These are phyloP conservation scores for Meyerozyma athensensis DNA, from an alignment of 1,139 yeast species.

Conservation along the genomic window DNA sequence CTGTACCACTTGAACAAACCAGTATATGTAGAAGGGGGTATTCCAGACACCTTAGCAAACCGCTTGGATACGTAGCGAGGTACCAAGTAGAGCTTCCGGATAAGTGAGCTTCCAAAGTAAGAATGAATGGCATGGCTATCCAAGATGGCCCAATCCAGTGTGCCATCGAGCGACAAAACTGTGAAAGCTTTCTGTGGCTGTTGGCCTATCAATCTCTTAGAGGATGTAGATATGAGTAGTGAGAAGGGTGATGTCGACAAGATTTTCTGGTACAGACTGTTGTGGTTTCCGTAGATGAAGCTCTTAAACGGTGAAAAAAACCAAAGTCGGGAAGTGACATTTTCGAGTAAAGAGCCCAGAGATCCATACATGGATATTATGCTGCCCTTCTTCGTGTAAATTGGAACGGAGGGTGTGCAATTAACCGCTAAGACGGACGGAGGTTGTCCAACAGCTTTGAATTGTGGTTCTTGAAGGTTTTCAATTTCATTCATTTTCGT, in stretches of 20 bases:
- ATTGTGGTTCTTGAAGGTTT: constrained; percentile 9
- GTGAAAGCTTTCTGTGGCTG: constrained; percentile 33
- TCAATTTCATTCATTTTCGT: not conserved
- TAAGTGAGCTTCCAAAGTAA: constrained; percentile 48
- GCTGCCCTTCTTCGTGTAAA: constrained; percentile 43
- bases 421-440: constrained; percentile 40
- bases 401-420: constrained; percentile 56
- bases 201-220: constrained; percentile 11
- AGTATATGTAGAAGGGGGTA: constrained; percentile 22
- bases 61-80: constrained; percentile 39
- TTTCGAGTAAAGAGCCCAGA: constrained; percentile 13
- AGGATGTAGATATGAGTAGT: constrained; percentile 31
- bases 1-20: constrained; percentile 32
- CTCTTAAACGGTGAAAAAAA: constrained; percentile 34
- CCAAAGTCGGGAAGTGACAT: constrained; percentile 27
- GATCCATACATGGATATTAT: constrained; percentile 44
- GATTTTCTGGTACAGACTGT: constrained; percentile 40
- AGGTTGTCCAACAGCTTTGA: constrained; percentile 41
- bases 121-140: constrained; percentile 43
- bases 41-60: constrained; percentile 22
- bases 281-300: constrained; percentile 37
- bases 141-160: constrained; percentile 58
- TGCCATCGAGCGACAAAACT: constrained; percentile 48
- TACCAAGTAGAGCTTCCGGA: constrained; percentile 27
- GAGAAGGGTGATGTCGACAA: constrained; percentile 47